phyloP scores from a whole-genome alignment of 228 moss, liverwort and hornwort species.

The Sphagnum fallax region DNA sequence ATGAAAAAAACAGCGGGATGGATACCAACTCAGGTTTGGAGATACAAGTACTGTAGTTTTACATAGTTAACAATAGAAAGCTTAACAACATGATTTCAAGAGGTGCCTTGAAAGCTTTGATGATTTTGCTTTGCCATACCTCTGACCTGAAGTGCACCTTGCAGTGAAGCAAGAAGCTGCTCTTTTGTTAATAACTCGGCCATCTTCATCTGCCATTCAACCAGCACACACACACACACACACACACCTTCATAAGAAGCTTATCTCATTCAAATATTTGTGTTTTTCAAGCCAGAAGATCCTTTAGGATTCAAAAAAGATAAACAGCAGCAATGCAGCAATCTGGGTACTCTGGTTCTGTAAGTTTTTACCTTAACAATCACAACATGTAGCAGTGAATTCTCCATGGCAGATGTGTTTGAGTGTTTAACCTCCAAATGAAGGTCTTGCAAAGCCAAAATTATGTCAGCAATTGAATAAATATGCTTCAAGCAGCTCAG shows the following conservation, averaged over 20 bases:
- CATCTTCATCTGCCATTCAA: slow-evolving; percentile 34
- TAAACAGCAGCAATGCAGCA: not conserved
- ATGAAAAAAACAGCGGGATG: no score
- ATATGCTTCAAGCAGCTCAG: slow-evolving; percentile 48
- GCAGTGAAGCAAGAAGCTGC: slow-evolving; percentile 32
- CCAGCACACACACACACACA: not conserved
- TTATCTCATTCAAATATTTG: not conserved
- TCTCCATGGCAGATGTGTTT: slow-evolving; percentile 32
- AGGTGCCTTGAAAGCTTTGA: no score
- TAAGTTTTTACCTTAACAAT: slow-evolving; percentile 9
- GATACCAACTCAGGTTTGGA: no score
- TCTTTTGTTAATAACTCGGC: slow-evolving; percentile 38
- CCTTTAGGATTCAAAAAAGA: not conserved
- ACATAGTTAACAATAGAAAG: no score
- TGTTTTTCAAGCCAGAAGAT: no score
- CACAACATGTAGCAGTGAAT: slow-evolving; percentile 19
- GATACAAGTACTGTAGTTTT: no score
- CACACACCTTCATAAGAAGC: no score
- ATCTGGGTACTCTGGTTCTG: slow-evolving; percentile 40
- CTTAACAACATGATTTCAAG: no score
- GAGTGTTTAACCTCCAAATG: slow-evolving; percentile 52
- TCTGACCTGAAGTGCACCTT: no score
- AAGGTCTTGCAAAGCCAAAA: slow-evolving; percentile 44
- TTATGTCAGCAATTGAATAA: slow-evolving; percentile 32
- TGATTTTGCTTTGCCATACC: no score